Conservation (phyloP, 305 asterid species). For the Fraxinus nigra region DNA sequence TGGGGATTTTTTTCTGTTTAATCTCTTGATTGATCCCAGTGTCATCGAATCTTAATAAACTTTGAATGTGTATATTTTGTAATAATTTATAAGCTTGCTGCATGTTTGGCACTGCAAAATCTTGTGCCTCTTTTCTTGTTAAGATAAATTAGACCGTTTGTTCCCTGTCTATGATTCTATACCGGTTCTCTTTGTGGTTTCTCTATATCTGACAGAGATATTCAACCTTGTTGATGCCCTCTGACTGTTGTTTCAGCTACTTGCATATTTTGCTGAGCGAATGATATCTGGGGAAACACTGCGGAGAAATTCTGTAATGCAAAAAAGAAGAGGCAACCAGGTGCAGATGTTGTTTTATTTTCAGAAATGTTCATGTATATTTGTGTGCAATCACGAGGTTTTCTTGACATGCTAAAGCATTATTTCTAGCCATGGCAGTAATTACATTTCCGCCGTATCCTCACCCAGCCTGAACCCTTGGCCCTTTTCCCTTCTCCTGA, state of each 20-base stretch:
- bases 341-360: slow-evolving; percentile 32
- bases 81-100: not conserved
- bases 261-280: slow-evolving; percentile 72
- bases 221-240: slow-evolving; percentile 2
- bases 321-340: slow-evolving; percentile 59
- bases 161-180: not conserved
- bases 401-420: slow-evolving; percentile 14
- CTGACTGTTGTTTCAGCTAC: slow-evolving; percentile 46
- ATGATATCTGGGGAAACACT: slow-evolving; percentile 87
- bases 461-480: not conserved
- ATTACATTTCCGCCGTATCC: not conserved
- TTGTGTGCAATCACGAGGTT: not conserved
- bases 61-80: not conserved
- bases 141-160: not conserved
- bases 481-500: not conserved
- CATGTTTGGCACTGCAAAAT: not conserved
- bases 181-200: not conserved
- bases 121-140: not conserved
- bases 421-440: slow-evolving; percentile 5
- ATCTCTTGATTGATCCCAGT: not conserved
- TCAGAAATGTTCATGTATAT: not conserved
- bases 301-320: slow-evolving; percentile 80
- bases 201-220: not conserved
- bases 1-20: not conserved
- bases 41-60: not conserved